These are phyloP conservation scores for Chrysanthemum makinoi DNA, from an alignment of 129 eudicot genomes.

Conservation along the genomic window DNA sequence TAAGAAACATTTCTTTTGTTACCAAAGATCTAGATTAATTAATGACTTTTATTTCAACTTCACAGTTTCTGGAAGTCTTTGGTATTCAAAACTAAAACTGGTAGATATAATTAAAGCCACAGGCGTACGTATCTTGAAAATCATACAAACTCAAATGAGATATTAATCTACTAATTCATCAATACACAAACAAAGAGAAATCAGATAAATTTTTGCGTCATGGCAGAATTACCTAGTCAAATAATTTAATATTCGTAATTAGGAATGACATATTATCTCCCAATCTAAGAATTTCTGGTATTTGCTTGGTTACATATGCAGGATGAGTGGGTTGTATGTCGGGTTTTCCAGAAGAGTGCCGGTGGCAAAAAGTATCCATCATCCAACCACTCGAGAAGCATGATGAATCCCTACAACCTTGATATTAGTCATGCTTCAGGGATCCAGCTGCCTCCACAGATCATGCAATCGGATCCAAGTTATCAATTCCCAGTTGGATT, in stretches of 20 bases:
- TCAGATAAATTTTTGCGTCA: neutral
- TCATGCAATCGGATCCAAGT: constrained; percentile 29
- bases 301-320: constrained; percentile 26
- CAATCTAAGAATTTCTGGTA: neutral
- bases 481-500: constrained; percentile 37
- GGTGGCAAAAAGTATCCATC: constrained; percentile 64
- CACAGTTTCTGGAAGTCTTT: neutral
- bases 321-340: constrained; percentile 90
- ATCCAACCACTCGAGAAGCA: constrained; percentile 35
- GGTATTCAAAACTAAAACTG: neutral
- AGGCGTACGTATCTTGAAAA: neutral
- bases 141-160: neutral
- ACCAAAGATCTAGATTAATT: neutral
- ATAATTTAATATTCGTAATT: neutral
- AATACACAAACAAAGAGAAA: neutral
- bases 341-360: constrained; percentile 72
- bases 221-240: neutral
- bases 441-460: constrained; percentile 31
- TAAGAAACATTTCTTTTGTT: neutral
- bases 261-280: neutral
- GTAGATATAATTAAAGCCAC: too few species aligned
- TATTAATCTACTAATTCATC: neutral
- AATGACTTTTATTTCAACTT: neutral
- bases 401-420: constrained; percentile 38
- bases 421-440: constrained; percentile 29